These are phyloP conservation scores for Escallonia herrerae DNA, from an alignment of 129 eudicot species.

Conservation along the genomic window DNA sequence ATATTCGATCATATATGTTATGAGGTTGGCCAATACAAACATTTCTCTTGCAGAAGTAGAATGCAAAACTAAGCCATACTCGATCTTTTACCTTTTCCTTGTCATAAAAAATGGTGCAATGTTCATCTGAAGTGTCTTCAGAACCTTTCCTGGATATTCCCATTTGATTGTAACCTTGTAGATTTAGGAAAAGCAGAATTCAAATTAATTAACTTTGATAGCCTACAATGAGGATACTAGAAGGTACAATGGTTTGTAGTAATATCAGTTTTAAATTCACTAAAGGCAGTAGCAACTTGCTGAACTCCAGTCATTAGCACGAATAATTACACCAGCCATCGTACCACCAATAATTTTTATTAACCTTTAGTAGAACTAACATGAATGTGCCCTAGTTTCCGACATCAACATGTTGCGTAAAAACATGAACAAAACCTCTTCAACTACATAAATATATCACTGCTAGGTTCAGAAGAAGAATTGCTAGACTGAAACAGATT, in stretches of 20 bases:
- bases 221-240: neutral
- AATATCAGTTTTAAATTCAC: too few species aligned
- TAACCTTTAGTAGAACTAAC: too few species aligned
- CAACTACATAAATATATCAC: neutral
- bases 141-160: slow-evolving; percentile 95
- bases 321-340: too few species aligned
- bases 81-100: slow-evolving; percentile 68
- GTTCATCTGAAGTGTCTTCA: slow-evolving; percentile 82
- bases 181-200: slow-evolving; percentile 7
- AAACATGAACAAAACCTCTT: neutral
- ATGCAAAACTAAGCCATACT: neutral
- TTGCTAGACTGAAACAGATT: neutral
- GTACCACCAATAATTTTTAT: too few species aligned
- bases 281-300: too few species aligned
- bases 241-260: neutral
- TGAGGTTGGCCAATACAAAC: neutral
- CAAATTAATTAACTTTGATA: neutral
- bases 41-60: neutral
- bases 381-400: too few species aligned
- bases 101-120: slow-evolving; percentile 83
- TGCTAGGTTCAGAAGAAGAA: neutral
- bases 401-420: neutral
- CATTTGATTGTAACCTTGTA: slow-evolving; percentile 67
- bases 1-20: slow-evolving; percentile 5
- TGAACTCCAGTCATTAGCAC: too few species aligned